These are phyloP conservation scores for Saturnispora diversa DNA, from an alignment of 805 yeast species.

Conservation along the genomic window DNA sequence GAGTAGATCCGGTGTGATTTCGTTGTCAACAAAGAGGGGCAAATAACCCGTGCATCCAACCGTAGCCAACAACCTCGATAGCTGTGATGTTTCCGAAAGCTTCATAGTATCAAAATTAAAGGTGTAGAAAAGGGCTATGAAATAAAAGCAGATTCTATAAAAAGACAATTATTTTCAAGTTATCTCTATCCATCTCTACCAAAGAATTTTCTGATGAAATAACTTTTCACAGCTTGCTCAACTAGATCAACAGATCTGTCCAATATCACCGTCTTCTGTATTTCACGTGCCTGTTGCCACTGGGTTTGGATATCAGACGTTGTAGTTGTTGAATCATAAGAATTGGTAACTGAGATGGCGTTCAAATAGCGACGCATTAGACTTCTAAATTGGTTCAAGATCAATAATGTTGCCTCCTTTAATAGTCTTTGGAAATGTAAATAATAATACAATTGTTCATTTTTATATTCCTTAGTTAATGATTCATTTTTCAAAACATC, in stretches of 20 bases:
- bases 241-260: not conserved
- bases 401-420: not conserved
- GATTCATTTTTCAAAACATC: not conserved
- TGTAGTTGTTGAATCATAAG: not conserved
- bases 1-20: slow-evolving; percentile 48
- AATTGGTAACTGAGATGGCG: slow-evolving; percentile 4
- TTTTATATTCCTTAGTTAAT: slow-evolving; percentile 1
- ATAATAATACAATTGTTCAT: slow-evolving; percentile 3
- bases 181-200: not conserved
- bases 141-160: not conserved
- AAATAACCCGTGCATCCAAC: slow-evolving; percentile 26
- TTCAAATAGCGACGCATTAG: not conserved
- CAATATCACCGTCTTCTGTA: not conserved
- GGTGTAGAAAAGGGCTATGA: no score
- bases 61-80: slow-evolving; percentile 10
- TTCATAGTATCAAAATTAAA: not conserved
- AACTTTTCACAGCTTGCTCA: not conserved
- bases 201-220: slow-evolving; percentile 1
- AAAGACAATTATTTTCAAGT: no score
- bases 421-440: slow-evolving; percentile 5
- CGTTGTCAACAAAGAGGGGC: slow-evolving; percentile 34
- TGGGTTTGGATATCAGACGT: not conserved
- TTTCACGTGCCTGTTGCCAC: not conserved
- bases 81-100: slow-evolving; percentile 8
- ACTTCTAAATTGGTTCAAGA: not conserved